Evolutionary conservation across 306 rosid species (phyloP).

Genomic region (Dalbergia oliveri): DNA sequence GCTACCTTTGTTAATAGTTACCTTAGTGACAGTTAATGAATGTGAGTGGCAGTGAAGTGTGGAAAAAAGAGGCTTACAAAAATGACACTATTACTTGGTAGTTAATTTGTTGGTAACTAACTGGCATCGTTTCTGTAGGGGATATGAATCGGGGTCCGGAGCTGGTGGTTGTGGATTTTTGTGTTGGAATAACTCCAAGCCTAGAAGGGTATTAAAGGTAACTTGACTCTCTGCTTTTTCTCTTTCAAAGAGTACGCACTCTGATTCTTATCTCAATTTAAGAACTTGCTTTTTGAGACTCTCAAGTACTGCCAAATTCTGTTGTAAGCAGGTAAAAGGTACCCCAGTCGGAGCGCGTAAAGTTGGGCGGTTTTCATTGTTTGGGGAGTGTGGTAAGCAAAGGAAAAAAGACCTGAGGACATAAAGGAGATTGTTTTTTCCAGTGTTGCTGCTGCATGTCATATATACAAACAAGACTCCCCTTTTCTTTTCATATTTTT

Average conservation of each 20-base stretch:
- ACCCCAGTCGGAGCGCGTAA: constrained; percentile 64
- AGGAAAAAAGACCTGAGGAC: constrained; percentile 62
- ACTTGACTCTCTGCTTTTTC: constrained; percentile 16
- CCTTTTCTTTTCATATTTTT: constrained; percentile 34
- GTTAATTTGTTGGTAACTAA: constrained; percentile 10
- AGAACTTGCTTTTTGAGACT: constrained; percentile 27
- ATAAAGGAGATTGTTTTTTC: constrained; percentile 40
- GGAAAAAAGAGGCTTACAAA: background rate
- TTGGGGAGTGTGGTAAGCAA: constrained; percentile 80
- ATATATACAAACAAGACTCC: background rate
- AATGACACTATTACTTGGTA: background rate
- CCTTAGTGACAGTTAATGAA: background rate
- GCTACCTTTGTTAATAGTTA: background rate
- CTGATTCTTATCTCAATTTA: background rate
- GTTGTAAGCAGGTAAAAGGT: constrained; percentile 64
- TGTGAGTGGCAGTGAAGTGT: background rate
- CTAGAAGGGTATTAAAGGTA: constrained; percentile 75
- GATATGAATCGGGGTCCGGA: constrained; percentile 80
- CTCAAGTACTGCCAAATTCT: constrained; percentile 19
- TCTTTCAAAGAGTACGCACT: background rate
- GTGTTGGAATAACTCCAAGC: constrained; percentile 76
- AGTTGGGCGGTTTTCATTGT: constrained; percentile 65
- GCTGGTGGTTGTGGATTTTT: constrained; percentile 80
- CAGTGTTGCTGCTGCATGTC: constrained; percentile 26
- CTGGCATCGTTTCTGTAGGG: constrained; percentile 60